These are phyloP conservation scores for Ophiostoma pallidulum DNA, from an alignment of 2,329 filamentous ascomycete species.

Conservation along the genomic window DNA sequence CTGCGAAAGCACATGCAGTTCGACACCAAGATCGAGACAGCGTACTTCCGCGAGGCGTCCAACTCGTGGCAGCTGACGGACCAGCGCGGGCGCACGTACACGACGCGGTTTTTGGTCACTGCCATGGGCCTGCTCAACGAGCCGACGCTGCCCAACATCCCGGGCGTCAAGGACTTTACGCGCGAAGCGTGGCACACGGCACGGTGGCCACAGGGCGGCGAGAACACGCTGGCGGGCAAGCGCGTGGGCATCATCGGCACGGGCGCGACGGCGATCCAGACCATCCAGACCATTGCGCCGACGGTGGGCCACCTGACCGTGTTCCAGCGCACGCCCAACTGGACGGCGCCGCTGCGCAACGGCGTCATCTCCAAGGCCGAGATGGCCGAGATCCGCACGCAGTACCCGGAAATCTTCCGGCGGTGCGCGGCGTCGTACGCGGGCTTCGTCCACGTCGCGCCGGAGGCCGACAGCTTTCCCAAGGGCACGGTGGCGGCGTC, in stretches of 20 bases:
- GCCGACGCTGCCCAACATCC: slow-evolving; percentile 29
- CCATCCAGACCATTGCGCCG: slow-evolving; percentile 19
- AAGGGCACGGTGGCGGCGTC: slow-evolving; percentile 33
- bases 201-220: slow-evolving; percentile 11
- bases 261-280: slow-evolving; percentile 18
- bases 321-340: slow-evolving; percentile 50
- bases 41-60: slow-evolving; percentile 28
- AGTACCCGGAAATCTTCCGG: slow-evolving; percentile 34
- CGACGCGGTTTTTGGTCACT: slow-evolving; percentile 35
- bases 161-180: slow-evolving; percentile 18
- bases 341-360: slow-evolving; percentile 49
- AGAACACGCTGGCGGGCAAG: slow-evolving; percentile 12
- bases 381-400: slow-evolving; percentile 30
- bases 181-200: slow-evolving; percentile 15
- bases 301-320: slow-evolving; percentile 29
- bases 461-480: too few relatives aligned
- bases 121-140: slow-evolving; percentile 38
- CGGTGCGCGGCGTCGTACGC: slow-evolving; percentile 36
- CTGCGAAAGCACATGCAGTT: slow-evolving; percentile 38
- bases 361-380: slow-evolving; percentile 34
- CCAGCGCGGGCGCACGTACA: slow-evolving; percentile 29
- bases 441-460: slow-evolving; percentile 42
- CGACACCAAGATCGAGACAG: slow-evolving; percentile 31
- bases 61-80: slow-evolving; percentile 32
- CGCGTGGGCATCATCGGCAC: slow-evolving; percentile 17